These are phyloP conservation scores for Lactarius hengduanensis DNA, from an alignment of 768 basidiomycete species.

Conservation along the genomic window DNA sequence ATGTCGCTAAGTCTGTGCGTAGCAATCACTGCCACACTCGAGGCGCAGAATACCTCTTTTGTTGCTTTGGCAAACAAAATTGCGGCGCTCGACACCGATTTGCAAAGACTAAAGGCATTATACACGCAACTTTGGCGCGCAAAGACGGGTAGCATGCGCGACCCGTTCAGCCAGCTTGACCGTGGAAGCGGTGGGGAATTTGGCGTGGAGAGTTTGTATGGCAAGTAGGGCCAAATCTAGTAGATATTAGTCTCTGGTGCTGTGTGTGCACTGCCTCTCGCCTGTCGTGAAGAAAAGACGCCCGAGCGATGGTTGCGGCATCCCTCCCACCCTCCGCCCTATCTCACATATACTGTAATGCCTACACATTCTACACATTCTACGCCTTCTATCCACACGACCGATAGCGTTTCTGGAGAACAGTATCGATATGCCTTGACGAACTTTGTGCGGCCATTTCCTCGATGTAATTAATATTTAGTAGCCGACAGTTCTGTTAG, in stretches of 20 bases:
- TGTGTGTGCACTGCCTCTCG: background rate
- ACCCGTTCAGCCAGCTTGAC: conserved; percentile 65
- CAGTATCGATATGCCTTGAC: conserved; percentile 82
- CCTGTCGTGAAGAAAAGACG: background rate
- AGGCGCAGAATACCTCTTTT: conserved; percentile 77
- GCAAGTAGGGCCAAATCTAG: conserved; percentile 33
- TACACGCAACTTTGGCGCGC: conserved; percentile 79
- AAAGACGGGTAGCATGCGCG: conserved; percentile 78
- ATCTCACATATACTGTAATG: background rate
- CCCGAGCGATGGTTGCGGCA: background rate
- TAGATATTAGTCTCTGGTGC: background rate
- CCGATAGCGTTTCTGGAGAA: conserved; percentile 47
- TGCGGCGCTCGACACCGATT: conserved; percentile 66
- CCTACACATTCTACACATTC: background rate
- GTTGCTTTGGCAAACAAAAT: conserved; percentile 75
- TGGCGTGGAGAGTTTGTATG: conserved; percentile 49
- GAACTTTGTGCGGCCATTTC: conserved; percentile 53
- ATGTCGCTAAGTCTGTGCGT: conserved; percentile 5
- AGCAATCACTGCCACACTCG: conserved; percentile 75
- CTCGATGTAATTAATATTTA: conserved; percentile 1
- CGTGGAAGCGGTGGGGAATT: conserved; percentile 44
- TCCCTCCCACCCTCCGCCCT: background rate
- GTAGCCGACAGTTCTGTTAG: conserved; percentile 37
- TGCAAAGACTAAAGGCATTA: conserved; percentile 71
- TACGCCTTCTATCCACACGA: conserved; percentile 1